Evolutionary conservation across 108 stramenopile species (phyloP).

Genomic region (Chaetoceros muelleri): DNA sequence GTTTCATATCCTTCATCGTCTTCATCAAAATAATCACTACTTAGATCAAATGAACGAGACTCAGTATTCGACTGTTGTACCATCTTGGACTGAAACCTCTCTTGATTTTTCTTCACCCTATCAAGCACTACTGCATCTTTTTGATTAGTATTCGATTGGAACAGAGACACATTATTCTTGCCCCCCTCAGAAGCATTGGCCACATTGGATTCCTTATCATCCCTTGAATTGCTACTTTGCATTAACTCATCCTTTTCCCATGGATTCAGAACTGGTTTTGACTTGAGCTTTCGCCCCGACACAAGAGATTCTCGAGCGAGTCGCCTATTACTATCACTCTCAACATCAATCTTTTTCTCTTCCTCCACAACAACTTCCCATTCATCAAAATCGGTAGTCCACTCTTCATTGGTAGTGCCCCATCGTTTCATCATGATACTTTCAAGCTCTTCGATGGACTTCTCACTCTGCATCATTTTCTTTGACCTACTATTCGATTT

Average conservation of each 20-base stretch:
- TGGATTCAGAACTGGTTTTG: constrained; percentile 35
- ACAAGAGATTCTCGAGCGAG: background rate
- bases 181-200: background rate
- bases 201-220: background rate
- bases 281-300: background rate
- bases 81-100: constrained; percentile 10
- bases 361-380: background rate
- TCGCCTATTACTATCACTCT: constrained; percentile 3
- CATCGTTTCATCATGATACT: constrained; percentile 45
- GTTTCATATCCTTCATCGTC: constrained; percentile 46
- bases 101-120: constrained; percentile 32
- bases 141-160: constrained; percentile 4
- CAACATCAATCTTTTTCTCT: background rate
- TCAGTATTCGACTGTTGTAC: background rate
- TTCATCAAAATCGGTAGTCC: constrained; percentile 8
- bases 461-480: constrained; percentile 5
- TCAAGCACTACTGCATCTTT: constrained; percentile 25
- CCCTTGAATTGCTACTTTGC: background rate
- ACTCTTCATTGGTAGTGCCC: constrained; percentile 27
- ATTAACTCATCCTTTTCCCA: constrained; percentile 31
- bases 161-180: constrained; percentile 1
- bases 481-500: constrained; percentile 11
- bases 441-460: constrained; percentile 77
- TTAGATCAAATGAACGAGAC: constrained; percentile 6
- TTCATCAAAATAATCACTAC: constrained; percentile 34